These are phyloP conservation scores for Stephania yunnanensis DNA, from an alignment of 164 flowering plant species.

Conservation along the genomic window DNA sequence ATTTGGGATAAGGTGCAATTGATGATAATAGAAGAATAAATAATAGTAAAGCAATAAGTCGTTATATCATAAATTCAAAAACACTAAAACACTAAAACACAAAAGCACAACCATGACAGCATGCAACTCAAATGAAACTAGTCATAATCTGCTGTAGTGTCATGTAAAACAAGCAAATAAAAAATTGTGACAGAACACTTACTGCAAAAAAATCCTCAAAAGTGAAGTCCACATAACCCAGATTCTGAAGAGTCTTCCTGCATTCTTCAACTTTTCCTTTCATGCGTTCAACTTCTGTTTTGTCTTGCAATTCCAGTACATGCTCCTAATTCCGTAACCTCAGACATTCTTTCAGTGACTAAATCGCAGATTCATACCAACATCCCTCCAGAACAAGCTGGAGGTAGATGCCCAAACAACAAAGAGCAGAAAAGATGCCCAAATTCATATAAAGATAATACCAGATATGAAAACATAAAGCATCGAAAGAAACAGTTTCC, in stretches of 20 bases:
- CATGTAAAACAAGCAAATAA: too few relatives aligned
- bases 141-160: neutral
- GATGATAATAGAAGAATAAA: neutral
- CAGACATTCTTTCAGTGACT: constrained; percentile 22
- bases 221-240: constrained; percentile 89
- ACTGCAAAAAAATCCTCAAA: constrained; percentile 94
- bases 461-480: constrained; percentile 96
- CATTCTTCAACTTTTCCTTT: constrained; percentile 67
- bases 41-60: neutral
- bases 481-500: constrained; percentile 96
- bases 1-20: neutral
- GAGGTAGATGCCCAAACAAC: constrained; percentile 18
- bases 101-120: neutral
- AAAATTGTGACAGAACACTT: constrained; percentile 7
- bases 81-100: neutral
- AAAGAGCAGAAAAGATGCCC: constrained; percentile 9
- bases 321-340: constrained; percentile 58
- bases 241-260: constrained; percentile 68
- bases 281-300: constrained; percentile 72
- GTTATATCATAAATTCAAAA: neutral
- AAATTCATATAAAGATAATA: constrained; percentile 25
- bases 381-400: constrained; percentile 20
- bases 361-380: constrained; percentile 14
- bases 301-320: constrained; percentile 75
- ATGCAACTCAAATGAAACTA: neutral